Evolutionary conservation across 306 rosid genomes (phyloP).

Genomic region (Cicer cuneatum): DNA sequence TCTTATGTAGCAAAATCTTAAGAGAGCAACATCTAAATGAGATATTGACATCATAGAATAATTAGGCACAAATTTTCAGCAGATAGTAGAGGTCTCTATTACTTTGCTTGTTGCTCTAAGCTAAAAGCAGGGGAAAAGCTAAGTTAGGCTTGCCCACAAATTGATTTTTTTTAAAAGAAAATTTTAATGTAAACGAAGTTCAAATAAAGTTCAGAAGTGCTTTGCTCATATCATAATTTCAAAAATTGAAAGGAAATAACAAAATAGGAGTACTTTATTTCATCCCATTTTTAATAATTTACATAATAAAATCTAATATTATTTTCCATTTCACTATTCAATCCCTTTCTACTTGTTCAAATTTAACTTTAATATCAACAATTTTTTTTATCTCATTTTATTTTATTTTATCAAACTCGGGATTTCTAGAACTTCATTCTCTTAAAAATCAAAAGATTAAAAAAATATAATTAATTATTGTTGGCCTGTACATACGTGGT

Average conservation of each 20-base stretch:
- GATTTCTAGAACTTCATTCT: too few relatives aligned
- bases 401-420: too few relatives aligned
- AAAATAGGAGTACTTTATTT: not conserved
- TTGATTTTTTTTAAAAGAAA: not conserved
- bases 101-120: not conserved
- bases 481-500: not conserved
- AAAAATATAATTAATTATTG: not conserved
- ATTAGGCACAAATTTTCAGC: not conserved
- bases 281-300: not conserved
- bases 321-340: not conserved
- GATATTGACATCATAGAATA: not conserved
- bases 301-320: not conserved
- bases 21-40: not conserved
- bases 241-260: not conserved
- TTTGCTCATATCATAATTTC: not conserved
- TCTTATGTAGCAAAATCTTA: conserved; percentile 8
- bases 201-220: not conserved
- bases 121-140: conserved; percentile 2
- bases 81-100: conserved; percentile 12
- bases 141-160: not conserved
- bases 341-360: not conserved
- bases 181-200: not conserved
- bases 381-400: too few relatives aligned
- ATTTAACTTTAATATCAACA: not conserved
- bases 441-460: too few relatives aligned